Evolutionary conservation across 1,284 basidiomycete genomes (phyloP), one percentile per base, ranked within the genome.

Genomic region (Pascua guehoae): DNA sequence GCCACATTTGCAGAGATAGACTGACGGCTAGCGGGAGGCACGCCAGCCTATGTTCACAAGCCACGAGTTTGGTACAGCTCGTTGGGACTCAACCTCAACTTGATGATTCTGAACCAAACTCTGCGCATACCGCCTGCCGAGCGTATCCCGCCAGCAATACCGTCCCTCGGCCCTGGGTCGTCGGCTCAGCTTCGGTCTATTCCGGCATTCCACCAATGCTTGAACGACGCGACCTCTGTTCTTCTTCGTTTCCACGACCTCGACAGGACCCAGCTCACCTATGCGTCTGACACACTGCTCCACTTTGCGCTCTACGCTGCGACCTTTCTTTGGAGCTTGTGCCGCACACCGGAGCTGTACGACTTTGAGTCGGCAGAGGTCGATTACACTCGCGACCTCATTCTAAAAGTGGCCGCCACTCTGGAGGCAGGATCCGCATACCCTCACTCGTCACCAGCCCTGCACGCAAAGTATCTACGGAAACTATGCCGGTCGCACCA

Each of bases 261-360:
- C 11, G 64, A 66, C 32, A 60, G 61, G 51, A 46, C 59, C 48
- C 65, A 69, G 49, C 41, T 70, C 46, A 66, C 67, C 3, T 72
- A 64, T 44, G 70, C 69, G 5, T 66, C 69, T 1, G 70, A 72
- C 49, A 72, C 70, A 7, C 57, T 72, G 39, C 57, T 72, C 16
- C 70, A 72, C 57, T 72, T 72, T 47, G 64, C 70, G 37, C 62
- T 72, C 32, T 72, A 72, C 54, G 70, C 70, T 5, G 67, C 65
- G 0, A 70, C 68, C 12, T 64, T 72, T 49, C 57, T 72, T 14
- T 70, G 66, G 50, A 64, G 63, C 12, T 56, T 67, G 2, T 63
- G 59, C 40, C 64, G 62, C 14, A 57, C 61, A 8, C 64, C 65
- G 39, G 61, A 69, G 55, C 60, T 66, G 49, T 68, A 68, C 62